phyloP scores from a whole-genome alignment of 225 moss, liverwort and hornwort genomes.

The Antitrichia curtipendula region DNA sequence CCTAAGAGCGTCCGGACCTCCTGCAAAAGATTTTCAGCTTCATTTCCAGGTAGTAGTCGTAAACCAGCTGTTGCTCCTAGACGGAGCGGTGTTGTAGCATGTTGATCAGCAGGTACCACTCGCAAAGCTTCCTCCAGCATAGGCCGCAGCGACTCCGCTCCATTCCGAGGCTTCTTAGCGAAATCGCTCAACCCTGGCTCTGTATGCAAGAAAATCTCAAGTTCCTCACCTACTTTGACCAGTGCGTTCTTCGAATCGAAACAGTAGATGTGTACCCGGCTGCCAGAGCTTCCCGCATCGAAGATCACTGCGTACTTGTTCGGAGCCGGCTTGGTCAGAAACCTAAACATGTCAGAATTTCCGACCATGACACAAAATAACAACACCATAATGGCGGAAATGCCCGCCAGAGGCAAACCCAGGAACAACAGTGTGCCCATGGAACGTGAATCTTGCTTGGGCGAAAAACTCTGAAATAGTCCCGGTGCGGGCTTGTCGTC shows the following conservation, averaged over 20 bases:
- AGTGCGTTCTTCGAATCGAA: constrained; percentile 13
- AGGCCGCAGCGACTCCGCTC: constrained; percentile 7
- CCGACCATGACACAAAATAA: not conserved
- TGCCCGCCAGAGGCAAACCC: not conserved
- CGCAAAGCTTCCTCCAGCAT: constrained; percentile 17
- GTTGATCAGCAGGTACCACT: constrained; percentile 19
- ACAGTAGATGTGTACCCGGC: constrained; percentile 24
- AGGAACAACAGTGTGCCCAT: not conserved
- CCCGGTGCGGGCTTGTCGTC: not conserved
- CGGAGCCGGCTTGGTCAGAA: not conserved
- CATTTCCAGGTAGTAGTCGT: constrained; percentile 13
- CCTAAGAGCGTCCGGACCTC: constrained; percentile 6
- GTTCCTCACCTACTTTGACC: constrained; percentile 14
- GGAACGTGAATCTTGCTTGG: constrained; percentile 3
- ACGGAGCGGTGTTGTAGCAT: constrained; percentile 15
- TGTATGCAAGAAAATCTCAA: constrained; percentile 20
- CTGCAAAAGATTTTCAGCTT: constrained; percentile 19
- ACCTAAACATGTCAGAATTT: not conserved
- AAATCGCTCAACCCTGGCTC: constrained; percentile 34
- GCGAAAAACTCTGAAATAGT: not conserved
- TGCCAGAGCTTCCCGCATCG: constrained; percentile 36
- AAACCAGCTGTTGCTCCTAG: constrained; percentile 30
- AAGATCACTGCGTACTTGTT: constrained; percentile 28
- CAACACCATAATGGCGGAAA: constrained; percentile 9
- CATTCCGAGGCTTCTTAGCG: constrained; percentile 6